Evolutionary conservation across 1,139 yeast genomes (phyloP).

Genomic region (Protomyces lactucae-debilis): DNA sequence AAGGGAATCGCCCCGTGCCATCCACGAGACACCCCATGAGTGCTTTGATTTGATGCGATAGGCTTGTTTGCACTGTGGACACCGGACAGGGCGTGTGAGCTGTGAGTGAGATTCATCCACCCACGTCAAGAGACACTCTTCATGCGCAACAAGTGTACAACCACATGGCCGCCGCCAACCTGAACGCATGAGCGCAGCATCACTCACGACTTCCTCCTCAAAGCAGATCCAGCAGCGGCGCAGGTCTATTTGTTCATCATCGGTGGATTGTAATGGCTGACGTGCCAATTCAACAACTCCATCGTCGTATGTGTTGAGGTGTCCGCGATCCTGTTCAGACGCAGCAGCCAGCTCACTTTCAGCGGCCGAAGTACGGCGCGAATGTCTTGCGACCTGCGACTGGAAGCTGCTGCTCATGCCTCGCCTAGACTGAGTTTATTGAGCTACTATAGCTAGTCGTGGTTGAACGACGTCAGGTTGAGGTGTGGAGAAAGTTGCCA

Average conservation of each 20-base stretch:
- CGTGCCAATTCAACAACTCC: not conserved
- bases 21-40: constrained; percentile 16
- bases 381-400: not conserved
- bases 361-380: not conserved
- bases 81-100: constrained; percentile 12
- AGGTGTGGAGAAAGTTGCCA: too few relatives aligned
- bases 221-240: constrained; percentile 28
- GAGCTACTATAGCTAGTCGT: too few relatives aligned
- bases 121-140: constrained; percentile 44
- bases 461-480: too few relatives aligned
- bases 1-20: constrained; percentile 14
- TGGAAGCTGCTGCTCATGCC: not conserved
- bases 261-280: not conserved
- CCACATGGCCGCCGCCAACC: constrained; percentile 43
- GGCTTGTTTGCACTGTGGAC: constrained; percentile 28
- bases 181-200: not conserved
- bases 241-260: not conserved
- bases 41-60: constrained; percentile 7
- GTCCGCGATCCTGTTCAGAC: too few relatives aligned
- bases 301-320: not conserved
- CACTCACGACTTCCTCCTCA: constrained; percentile 18
- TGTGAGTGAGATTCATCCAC: constrained; percentile 32
- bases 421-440: too few relatives aligned
- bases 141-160: constrained; percentile 46
- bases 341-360: too few relatives aligned